Evolutionary conservation across 2,329 filamentous ascomycete genomes (phyloP).

Genomic region (Macrophomina tecta): DNA sequence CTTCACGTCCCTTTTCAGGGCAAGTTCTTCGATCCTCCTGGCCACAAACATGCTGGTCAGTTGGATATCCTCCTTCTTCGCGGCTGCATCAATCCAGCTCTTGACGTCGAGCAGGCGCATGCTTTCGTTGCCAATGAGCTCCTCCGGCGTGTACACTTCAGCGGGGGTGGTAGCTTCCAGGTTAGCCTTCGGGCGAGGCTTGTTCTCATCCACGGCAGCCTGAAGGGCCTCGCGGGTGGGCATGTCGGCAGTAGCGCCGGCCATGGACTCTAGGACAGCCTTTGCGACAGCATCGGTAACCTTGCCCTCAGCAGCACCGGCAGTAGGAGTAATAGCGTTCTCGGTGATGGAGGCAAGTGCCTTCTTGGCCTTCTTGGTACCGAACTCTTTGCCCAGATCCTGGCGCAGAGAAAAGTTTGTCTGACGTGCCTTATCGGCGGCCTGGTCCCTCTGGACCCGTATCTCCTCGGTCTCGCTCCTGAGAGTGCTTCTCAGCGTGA

Average conservation of each 20-base stretch:
- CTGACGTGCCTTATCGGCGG: constrained; percentile 36
- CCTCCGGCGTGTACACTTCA: constrained; percentile 73
- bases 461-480: constrained; percentile 52
- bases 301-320: constrained; percentile 34
- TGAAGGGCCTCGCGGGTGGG: constrained; percentile 70
- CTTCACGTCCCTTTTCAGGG: constrained; percentile 57
- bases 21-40: constrained; percentile 63
- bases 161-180: constrained; percentile 69
- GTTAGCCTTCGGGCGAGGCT: constrained; percentile 76
- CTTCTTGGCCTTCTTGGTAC: constrained; percentile 86
- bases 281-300: constrained; percentile 38
- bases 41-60: constrained; percentile 70
- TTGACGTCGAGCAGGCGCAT: constrained; percentile 71
- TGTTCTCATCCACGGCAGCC: constrained; percentile 68
- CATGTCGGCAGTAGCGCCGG: constrained; percentile 67
- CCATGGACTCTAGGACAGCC: constrained; percentile 67
- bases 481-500: constrained; percentile 60
- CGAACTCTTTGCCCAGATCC: constrained; percentile 76
- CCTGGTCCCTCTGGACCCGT: constrained; percentile 39
- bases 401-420: constrained; percentile 30
- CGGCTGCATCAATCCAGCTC: constrained; percentile 75
- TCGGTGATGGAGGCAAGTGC: constrained; percentile 71
- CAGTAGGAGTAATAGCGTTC: constrained; percentile 67
- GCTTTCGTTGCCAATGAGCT: constrained; percentile 70
- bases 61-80: constrained; percentile 62